phyloP scores from a whole-genome alignment of 2,329 filamentous ascomycete species.

The Pleomassaria siparia region DNA sequence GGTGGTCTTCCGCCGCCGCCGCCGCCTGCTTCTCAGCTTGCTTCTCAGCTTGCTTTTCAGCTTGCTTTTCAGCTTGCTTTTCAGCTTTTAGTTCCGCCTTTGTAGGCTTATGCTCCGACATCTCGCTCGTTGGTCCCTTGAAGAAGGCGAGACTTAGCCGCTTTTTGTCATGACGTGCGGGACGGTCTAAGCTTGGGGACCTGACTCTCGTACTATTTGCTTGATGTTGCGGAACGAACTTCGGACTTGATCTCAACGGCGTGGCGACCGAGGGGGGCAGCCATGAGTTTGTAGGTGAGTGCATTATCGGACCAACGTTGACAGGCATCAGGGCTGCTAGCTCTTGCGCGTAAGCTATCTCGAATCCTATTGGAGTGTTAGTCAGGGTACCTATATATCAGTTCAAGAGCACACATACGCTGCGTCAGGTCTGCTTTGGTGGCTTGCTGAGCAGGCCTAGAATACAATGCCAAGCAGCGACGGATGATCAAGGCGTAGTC shows the following conservation, averaged over 20 bases:
- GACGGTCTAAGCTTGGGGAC: conserved; percentile 22
- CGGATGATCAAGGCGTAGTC: conserved; percentile 90
- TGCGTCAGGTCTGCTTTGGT: conserved; percentile 62
- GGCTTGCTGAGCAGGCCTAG: conserved; percentile 62
- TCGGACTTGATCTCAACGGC: conserved; percentile 32
- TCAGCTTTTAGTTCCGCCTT: conserved; percentile 20
- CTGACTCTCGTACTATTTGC: conserved; percentile 27
- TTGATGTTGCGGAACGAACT: conserved; percentile 18
- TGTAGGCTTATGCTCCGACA: not conserved
- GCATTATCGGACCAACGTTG: conserved; percentile 25
- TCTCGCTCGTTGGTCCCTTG: conserved; percentile 35
- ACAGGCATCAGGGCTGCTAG: conserved; percentile 44
- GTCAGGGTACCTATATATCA: conserved; percentile 8
- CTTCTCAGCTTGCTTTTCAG: conserved; percentile 20
- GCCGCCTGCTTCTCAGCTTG: no score
- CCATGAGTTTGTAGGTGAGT: conserved; percentile 40
- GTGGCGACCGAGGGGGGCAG: conserved; percentile 24
- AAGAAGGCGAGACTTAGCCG: conserved; percentile 42
- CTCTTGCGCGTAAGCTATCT: conserved; percentile 48
- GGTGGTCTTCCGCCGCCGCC: conserved; percentile 19
- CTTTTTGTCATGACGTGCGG: conserved; percentile 43
- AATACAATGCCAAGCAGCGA: conserved; percentile 72
- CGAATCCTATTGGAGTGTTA: conserved; percentile 44
- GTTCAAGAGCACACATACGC: conserved; percentile 55
- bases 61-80: conserved; percentile 13